A percentile compares a stretch with the other conserved stretches of the same genome.
Evolutionary conservation across 495 filamentous ascomycete genomes (phyloP).

Genomic region (Talaromyces ruber): DNA sequence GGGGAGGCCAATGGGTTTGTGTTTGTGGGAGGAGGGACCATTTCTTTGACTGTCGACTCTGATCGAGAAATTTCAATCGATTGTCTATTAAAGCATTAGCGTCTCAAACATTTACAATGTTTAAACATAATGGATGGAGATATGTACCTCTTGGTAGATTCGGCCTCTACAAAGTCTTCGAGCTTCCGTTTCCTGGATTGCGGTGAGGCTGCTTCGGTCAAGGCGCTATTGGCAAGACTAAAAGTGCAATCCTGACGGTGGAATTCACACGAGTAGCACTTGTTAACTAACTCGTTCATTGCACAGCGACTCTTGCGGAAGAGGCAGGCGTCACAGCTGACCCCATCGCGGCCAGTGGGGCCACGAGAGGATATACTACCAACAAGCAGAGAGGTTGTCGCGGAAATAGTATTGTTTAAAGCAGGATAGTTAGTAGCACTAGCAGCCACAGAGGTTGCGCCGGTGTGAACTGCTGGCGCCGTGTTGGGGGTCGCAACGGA

Average conservation of each 20-base stretch:
- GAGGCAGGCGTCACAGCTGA: conserved; percentile 71
- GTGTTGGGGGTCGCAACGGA: conserved; percentile 6
- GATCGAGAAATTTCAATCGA: conserved; percentile 1
- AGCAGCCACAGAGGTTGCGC: not conserved
- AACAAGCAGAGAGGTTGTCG: conserved; percentile 2
- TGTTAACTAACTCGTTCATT: conserved; percentile 55
- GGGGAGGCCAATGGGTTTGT: not conserved
- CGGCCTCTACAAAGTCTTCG: conserved; percentile 27
- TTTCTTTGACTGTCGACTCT: conserved; percentile 2
- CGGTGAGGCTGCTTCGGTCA: conserved; percentile 18
- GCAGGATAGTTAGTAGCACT: not conserved
- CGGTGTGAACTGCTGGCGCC: not conserved
- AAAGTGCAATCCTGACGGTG: conserved; percentile 49
- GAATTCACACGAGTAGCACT: conserved; percentile 45
- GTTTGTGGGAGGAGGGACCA: not conserved
- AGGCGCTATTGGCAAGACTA: conserved; percentile 16
- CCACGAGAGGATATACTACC: conserved; percentile 11
- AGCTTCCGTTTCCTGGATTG: conserved; percentile 67
- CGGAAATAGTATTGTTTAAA: not conserved
- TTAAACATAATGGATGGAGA: not conserved
- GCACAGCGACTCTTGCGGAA: conserved; percentile 84
- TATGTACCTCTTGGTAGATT: conserved; percentile 37
- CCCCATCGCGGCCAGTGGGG: conserved; percentile 33
- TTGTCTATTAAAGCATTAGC: not conserved
- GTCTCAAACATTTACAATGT: conserved; percentile 6